Evolutionary conservation across 2,329 filamentous ascomycete species (phyloP).

Genomic region (Fusarium sp.): DNA sequence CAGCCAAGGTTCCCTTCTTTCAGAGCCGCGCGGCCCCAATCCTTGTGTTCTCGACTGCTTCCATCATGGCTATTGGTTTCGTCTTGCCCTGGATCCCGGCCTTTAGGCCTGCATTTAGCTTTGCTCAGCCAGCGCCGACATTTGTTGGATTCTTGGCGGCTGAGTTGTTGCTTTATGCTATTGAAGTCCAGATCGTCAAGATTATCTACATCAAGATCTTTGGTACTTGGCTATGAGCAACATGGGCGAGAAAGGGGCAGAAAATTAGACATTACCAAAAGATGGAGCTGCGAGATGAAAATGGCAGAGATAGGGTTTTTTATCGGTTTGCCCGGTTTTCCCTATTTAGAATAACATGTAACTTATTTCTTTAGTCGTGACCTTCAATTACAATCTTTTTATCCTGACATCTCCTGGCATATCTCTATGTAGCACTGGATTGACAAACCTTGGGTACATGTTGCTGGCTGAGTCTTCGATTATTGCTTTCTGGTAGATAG

Average conservation of each 20-base stretch:
- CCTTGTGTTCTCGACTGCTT: not conserved
- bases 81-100: not conserved
- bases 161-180: not conserved
- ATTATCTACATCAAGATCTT: slow-evolving; percentile 2
- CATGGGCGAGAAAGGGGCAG: no score
- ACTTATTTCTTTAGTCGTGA: not conserved
- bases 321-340: not conserved
- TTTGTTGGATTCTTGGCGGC: not conserved
- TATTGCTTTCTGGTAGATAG: no score
- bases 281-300: not conserved
- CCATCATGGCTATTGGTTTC: not conserved
- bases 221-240: not conserved
- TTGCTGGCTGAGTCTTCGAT: no score
- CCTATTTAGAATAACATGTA: not conserved
- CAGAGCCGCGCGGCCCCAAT: not conserved
- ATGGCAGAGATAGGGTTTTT: not conserved
- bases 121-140: not conserved
- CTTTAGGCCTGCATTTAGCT: not conserved
- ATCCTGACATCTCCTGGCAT: no score
- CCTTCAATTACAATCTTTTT: no score
- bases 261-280: no score
- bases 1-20: rapidly evolving
- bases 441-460: no score
- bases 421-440: no score
- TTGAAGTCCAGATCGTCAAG: not conserved